Conservation (phyloP, 257 asterid species). For the Plectranthus barbatus region DNA sequence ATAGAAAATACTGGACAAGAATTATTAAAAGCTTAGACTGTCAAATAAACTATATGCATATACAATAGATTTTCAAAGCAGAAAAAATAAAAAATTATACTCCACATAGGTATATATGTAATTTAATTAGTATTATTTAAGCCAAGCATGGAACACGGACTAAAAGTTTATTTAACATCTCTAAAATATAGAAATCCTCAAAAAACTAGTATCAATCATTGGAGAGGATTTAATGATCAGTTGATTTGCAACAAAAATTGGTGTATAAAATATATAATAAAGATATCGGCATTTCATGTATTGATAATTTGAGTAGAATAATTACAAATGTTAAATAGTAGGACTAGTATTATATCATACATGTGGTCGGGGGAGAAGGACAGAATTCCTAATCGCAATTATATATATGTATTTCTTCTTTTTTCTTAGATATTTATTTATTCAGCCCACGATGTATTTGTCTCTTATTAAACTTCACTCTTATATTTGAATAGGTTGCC, state of each 20-base stretch:
- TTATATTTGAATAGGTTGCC: constrained; percentile 19
- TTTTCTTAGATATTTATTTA: background rate
- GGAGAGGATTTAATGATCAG: background rate
- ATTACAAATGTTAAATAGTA: background rate
- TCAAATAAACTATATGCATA: too few relatives aligned
- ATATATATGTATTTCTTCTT: background rate
- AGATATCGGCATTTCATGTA: background rate
- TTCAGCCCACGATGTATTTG: background rate
- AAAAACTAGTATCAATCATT: background rate
- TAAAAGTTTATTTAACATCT: background rate
- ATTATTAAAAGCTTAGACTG: too few relatives aligned
- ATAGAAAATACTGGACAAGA: too few relatives aligned
- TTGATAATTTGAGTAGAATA: constrained; percentile 6
- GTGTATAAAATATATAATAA: background rate
- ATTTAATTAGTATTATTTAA: background rate
- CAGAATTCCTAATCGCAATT: constrained; percentile 22
- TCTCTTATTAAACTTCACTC: background rate
- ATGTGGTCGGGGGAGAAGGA: constrained; percentile 13
- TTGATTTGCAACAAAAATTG: too few relatives aligned
- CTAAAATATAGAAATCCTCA: background rate
- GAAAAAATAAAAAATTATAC: too few relatives aligned
- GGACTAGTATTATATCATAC: too few relatives aligned
- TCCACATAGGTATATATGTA: too few relatives aligned
- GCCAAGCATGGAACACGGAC: background rate
- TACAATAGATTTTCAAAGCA: too few relatives aligned